Conservation (phyloP, 2,329 filamentous ascomycete species). For the Eutypa lata region DNA sequence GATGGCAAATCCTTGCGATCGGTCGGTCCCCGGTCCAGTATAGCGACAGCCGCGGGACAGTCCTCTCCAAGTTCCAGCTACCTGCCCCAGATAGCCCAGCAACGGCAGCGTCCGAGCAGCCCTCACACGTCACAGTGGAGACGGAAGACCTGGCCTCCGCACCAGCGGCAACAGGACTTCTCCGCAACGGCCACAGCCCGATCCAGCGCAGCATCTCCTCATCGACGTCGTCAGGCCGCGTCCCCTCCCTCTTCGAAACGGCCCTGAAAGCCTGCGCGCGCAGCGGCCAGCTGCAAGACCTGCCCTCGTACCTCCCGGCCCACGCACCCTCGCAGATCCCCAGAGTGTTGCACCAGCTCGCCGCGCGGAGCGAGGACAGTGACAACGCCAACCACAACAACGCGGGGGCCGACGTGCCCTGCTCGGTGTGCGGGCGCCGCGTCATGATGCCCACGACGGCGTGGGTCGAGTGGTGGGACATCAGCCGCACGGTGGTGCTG, state of each 20-base stretch:
- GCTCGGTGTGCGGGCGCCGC: conserved; percentile 47
- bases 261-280: conserved; percentile 45
- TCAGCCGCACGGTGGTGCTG: conserved; percentile 13
- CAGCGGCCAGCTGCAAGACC: conserved; percentile 38
- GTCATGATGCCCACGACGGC: conserved; percentile 51
- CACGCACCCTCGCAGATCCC: conserved; percentile 37
- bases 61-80: conserved; percentile 25
- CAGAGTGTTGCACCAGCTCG: conserved; percentile 37
- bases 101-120: conserved; percentile 1
- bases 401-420: conserved; percentile 44
- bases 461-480: conserved; percentile 63
- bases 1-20: conserved; percentile 18
- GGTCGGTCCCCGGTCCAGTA: conserved; percentile 30
- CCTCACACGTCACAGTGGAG: conserved; percentile 7
- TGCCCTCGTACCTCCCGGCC: conserved; percentile 41
- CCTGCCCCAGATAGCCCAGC: conserved; percentile 7
- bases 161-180: conserved; percentile 4
- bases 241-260: conserved; percentile 50
- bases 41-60: conserved; percentile 25
- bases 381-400: no score
- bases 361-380: conserved; percentile 36
- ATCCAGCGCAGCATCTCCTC: no score
- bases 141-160: conserved; percentile 19
- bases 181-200: no score
- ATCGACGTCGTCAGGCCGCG: no score